A percentile compares a stretch with the other conserved stretches of the same genome.
phyloP scores from a whole-genome alignment of 768 basidiomycete genomes.

The Boletus eberwhitei region DNA sequence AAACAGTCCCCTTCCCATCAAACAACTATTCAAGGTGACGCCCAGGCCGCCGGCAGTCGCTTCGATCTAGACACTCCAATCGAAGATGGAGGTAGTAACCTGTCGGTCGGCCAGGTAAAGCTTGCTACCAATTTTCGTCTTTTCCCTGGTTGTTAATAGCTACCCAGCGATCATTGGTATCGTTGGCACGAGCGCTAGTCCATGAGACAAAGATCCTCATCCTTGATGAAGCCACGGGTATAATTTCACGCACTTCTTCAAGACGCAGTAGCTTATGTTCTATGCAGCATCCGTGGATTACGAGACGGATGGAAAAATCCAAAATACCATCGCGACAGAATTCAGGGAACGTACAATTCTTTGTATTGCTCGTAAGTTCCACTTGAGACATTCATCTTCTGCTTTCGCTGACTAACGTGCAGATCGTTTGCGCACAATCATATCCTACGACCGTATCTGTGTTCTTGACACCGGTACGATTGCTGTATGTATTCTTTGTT shows the following conservation, averaged over 20 bases:
- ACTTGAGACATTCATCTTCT: not conserved
- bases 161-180: conserved; percentile 74
- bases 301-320: conserved; percentile 88
- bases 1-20: conserved; percentile 24
- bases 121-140: not conserved
- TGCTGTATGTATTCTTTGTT: conserved; percentile 43
- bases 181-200: conserved; percentile 85
- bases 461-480: conserved; percentile 82
- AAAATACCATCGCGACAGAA: conserved; percentile 81
- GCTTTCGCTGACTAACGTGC: conserved; percentile 4
- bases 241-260: not conserved
- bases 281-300: conserved; percentile 75
- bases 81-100: conserved; percentile 83
- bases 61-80: conserved; percentile 83
- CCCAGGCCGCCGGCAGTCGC: conserved; percentile 40
- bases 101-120: conserved; percentile 60
- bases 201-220: conserved; percentile 82
- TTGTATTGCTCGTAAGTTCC: conserved; percentile 76
- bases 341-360: conserved; percentile 83
- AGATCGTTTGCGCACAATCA: conserved; percentile 86
- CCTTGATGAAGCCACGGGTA: conserved; percentile 86
- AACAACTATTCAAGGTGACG: conserved; percentile 35
- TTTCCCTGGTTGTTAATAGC: conserved; percentile 28
- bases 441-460: conserved; percentile 84
- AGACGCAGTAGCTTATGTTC: not conserved